Base-by-base conservation (phyloP, 441 rosid species). In the Dalechampia spathulata region DNA sequence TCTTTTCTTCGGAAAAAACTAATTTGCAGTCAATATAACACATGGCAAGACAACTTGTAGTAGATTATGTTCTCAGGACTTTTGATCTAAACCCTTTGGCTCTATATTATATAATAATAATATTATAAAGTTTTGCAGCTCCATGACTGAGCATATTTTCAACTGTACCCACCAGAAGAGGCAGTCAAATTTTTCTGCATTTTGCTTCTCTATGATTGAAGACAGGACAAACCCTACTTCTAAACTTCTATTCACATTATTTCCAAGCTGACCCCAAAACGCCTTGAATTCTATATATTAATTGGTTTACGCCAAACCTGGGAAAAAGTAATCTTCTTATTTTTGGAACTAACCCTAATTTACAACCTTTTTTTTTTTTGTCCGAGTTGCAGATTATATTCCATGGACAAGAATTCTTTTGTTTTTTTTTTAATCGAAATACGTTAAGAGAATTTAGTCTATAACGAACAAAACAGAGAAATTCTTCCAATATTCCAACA, bases 111-210 rank as follows among this genome's bases (percentile, higher is more conserved):
- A n/a, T n/a, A n/a, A n/a, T n/a, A n/a, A n/a, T n/a, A n/a, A n/a
- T n/a, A n/a, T n/a, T n/a, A n/a, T n/a, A n/a, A n/a, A n/a, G n/a
- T 14, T 23, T 37, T 42, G 9, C 22, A 20, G 26, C 37, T n/a
- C 34, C 28, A 59, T 6, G 19, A 42, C 28, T 56, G 22, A 57
- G 34, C 34, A 20, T 34, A 36, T 17, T 16, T 40, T 56, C 57
- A 41, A 64, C 57, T 61, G 61, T 40, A n/a, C 70, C 58, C 51
- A 36, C 25, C 20, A 27, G 56, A 32, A 22, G 66, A 60, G 40
- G 20, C 52, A 62, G 76, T 68, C 62, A 60, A 64, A 42, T 23
- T 50, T 63, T 56, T 50, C 72, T 47, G 63, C 61, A 56, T 67
- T n/a, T 55, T 40, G n/a, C 5, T 21, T 23, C 10, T 58, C 43